Evolutionary conservation across 1,139 yeast genomes (phyloP), one percentile per base, ranked within the genome.

Genomic region (Oligophagozyma castellii): DNA sequence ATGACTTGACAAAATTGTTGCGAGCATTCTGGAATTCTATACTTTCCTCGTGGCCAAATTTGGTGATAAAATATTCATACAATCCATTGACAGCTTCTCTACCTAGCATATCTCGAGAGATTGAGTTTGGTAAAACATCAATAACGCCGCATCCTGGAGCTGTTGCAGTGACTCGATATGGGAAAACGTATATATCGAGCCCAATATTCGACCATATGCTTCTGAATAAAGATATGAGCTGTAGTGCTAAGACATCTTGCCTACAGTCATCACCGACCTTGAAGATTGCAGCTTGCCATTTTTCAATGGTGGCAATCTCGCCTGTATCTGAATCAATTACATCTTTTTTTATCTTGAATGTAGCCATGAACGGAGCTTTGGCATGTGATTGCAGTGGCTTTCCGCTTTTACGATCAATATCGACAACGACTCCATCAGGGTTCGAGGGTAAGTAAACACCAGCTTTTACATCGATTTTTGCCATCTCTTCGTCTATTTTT

Each of bases 111-210:
- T 92, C 99, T 59, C 99, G 74, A 26, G 95, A 81, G 16, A 84
- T 76, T 10, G 95, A 75, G 51, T 86, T 81, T 19, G 98, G 98
- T 40, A 92, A 66, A 22, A 92, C 98, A 52, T 92, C 99, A 59
- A 92, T 89, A 26, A 92, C 93, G 55, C 99, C 99, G 60, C 96
- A 84, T 2, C 99, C 98, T 1, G 98, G 96, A 1, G 95, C 95
- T 5, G 99, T 89, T 1, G 99, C 98, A 0, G 95, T 86, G 13
- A 92, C 98, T 40, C 96, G 64, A 56, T 92, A 70, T 1, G 99
- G 98, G 58, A 70, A 92, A 19, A 89, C 93, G 54, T 68, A 92
- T 28, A 89, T 67, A 52, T 89, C 96, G 36, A 92, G 63, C 1
- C 96, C 96, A 8, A 83, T 73, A 39, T 70, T 67, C 40, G 73